These are phyloP conservation scores for Coniochaeta prunicola DNA, from an alignment of 2,329 filamentous ascomycete genomes.

Conservation along the genomic window DNA sequence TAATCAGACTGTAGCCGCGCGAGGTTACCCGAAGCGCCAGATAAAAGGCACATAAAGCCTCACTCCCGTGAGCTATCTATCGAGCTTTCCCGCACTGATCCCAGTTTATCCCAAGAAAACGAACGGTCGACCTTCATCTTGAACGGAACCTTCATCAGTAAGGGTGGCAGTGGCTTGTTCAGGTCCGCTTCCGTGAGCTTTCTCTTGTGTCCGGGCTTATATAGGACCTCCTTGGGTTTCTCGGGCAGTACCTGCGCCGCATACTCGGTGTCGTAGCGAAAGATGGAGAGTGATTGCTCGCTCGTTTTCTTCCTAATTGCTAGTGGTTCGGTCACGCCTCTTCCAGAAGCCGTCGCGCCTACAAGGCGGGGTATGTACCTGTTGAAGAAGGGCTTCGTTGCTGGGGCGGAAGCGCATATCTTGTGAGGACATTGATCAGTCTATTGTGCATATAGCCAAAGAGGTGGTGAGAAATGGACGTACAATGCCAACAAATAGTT, in stretches of 20 bases:
- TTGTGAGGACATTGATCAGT: slow-evolving; percentile 9
- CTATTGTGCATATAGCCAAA: neutral
- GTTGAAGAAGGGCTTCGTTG: slow-evolving; percentile 36
- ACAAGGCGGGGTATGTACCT: slow-evolving; percentile 24
- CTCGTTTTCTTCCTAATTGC: neutral
- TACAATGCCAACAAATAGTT: slow-evolving; percentile 36
- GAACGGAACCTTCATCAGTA: neutral
- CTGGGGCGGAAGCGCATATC: slow-evolving; percentile 37
- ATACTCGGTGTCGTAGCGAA: neutral
- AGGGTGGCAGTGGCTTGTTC: neutral
- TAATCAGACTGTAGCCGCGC: neutral
- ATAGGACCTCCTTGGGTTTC: neutral
- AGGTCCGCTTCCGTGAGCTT: neutral
- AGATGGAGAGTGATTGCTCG: neutral
- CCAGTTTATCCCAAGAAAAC: neutral
- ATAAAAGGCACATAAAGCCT: neutral
- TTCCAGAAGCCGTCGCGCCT: neutral
- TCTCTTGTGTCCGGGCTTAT: neutral
- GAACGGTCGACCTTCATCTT: neutral
- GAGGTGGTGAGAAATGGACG: slow-evolving; percentile 6
- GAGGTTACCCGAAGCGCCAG: neutral
- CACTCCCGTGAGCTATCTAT: neutral
- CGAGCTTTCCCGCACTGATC: neutral
- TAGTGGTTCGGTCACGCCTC: slow-evolving; percentile 9
- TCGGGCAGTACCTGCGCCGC: neutral